A percentile compares a stretch with the other conserved stretches of the same genome.
phyloP scores from a whole-genome alignment of 164 flowering plant genomes.

The Sextonia rubra region DNA sequence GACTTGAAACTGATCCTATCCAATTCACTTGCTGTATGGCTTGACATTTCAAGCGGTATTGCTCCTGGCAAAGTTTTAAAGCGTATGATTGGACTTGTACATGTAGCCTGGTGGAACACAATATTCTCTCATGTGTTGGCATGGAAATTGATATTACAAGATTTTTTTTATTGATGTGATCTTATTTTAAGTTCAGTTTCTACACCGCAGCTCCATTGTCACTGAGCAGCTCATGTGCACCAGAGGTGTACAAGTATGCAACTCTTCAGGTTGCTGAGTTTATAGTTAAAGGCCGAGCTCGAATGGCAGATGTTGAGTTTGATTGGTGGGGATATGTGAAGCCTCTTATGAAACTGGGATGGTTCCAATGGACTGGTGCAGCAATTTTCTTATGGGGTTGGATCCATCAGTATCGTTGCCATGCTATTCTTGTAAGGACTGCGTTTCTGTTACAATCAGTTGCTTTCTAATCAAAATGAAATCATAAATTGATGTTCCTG shows the following conservation, averaged over 20 bases:
- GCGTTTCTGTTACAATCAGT: background rate
- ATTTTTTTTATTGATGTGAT: conserved; percentile 7
- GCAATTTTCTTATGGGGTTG: conserved; percentile 77
- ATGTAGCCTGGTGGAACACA: no score
- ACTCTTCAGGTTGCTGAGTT: conserved; percentile 33
- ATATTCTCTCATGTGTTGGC: background rate
- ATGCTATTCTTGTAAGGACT: conserved; percentile 72
- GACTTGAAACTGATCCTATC: no score
- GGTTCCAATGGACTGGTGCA: conserved; percentile 71
- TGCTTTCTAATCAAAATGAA: background rate
- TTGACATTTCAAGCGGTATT: no score
- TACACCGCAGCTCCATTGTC: conserved; percentile 84
- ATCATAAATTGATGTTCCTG: background rate
- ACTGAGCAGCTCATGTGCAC: conserved; percentile 48
- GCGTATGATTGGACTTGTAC: no score
- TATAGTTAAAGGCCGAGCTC: conserved; percentile 46
- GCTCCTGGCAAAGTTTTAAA: no score
- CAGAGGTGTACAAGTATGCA: conserved; percentile 43
- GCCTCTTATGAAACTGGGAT: conserved; percentile 58
- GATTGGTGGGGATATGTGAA: conserved; percentile 41
- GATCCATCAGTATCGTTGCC: conserved; percentile 80
- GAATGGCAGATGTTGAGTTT: conserved; percentile 34
- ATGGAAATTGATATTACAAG: background rate
- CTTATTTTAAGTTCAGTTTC: conserved; percentile 44
- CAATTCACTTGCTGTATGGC: no score